Conservation (phyloP, 176 grass and related monocot genomes). For the Aechmea fasciata region DNA sequence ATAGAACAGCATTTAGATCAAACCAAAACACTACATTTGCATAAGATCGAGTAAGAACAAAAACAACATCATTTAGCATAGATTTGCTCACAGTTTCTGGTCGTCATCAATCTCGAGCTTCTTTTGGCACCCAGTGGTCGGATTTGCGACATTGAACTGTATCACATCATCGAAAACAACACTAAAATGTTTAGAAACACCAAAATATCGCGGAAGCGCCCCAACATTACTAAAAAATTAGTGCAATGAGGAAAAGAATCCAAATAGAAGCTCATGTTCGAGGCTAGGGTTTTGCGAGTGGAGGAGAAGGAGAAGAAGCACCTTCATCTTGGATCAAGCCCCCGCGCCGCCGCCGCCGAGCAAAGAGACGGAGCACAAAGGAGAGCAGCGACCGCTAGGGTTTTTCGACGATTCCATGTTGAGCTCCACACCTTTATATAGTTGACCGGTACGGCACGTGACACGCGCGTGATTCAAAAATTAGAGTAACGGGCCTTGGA, state of each 20-base stretch:
- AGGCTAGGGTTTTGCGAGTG: not conserved
- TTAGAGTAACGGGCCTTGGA: not conserved
- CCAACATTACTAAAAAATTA: not conserved
- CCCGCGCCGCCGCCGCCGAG: not conserved
- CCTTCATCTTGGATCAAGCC: constrained; percentile 11
- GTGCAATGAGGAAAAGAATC: not conserved
- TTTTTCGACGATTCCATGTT: not conserved
- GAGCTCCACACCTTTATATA: not conserved
- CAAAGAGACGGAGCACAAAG: not conserved
- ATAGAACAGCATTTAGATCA: not conserved
- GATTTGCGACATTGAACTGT: constrained; percentile 15
- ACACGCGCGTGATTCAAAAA: not conserved
- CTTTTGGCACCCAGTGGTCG: constrained; percentile 14
- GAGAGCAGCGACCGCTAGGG: not conserved
- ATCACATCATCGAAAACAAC: not conserved
- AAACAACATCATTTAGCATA: not conserved
- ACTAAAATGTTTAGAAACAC: not conserved
- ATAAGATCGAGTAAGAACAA: not conserved
- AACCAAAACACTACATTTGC: not conserved
- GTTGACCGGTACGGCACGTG: not conserved
- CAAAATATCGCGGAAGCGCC: not conserved
- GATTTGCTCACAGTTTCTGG: constrained; percentile 12
- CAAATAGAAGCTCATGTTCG: not conserved
- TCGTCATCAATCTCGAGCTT: constrained; percentile 19
- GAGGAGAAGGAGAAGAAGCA: not conserved